Percentiles rank a stretch among this genome's conserved stretches.
phyloP scores from a whole-genome alignment of 1,284 basidiomycete genomes.

The Earliella scabrosa region DNA sequence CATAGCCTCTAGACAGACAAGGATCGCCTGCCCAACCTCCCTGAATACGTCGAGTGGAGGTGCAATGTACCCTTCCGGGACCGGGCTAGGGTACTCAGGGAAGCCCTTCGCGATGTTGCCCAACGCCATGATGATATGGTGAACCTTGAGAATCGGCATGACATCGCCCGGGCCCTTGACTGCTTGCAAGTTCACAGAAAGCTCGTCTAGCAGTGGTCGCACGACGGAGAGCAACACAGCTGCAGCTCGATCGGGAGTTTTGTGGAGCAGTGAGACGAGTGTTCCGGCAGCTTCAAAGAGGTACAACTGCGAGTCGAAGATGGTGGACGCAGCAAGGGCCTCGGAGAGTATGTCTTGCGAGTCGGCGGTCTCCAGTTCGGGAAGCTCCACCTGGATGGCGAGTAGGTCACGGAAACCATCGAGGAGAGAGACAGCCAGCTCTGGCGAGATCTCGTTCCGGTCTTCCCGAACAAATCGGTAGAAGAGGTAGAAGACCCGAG shows the following conservation, averaged over 20 bases:
- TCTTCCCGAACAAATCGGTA: conserved; percentile 91
- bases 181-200: conserved; percentile 72
- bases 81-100: conserved; percentile 80
- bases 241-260: conserved; percentile 73
- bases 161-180: conserved; percentile 66
- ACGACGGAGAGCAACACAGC: conserved; percentile 78
- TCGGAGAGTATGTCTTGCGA: conserved; percentile 78
- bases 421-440: conserved; percentile 75
- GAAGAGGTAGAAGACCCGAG: conserved; percentile 92
- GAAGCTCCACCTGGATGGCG: conserved; percentile 65
- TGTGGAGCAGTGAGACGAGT: conserved; percentile 79
- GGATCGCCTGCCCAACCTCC: conserved; percentile 87
- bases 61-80: conserved; percentile 68
- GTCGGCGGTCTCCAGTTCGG: conserved; percentile 64
- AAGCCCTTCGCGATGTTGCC: conserved; percentile 98
- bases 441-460: conserved; percentile 77
- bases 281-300: conserved; percentile 93
- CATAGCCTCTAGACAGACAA: conserved; percentile 89
- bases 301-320: conserved; percentile 93
- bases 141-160: conserved; percentile 84
- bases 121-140: conserved; percentile 94
- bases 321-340: conserved; percentile 73
- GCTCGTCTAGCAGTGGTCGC: conserved; percentile 80
- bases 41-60: conserved; percentile 86
- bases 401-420: conserved; percentile 78